phyloP scores from a whole-genome alignment of 176 grass and related monocot genomes.

The Olyra latifolia region DNA sequence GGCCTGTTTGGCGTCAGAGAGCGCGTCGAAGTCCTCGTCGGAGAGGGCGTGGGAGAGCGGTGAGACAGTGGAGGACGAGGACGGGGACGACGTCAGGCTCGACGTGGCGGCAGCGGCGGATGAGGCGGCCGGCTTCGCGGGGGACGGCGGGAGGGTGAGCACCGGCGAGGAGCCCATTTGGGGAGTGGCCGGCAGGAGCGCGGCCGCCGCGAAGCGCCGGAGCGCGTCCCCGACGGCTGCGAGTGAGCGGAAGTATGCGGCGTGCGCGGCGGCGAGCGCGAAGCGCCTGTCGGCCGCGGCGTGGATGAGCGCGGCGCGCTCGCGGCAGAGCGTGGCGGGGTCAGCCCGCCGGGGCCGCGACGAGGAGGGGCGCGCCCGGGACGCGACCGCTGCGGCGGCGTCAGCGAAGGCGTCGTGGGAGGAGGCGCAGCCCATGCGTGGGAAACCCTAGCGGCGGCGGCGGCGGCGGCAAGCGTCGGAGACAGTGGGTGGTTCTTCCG shows the following conservation, averaged over 20 bases:
- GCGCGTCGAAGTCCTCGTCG: slow-evolving; percentile 28
- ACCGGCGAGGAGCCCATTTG: slow-evolving; percentile 49
- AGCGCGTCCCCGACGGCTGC: slow-evolving; percentile 62
- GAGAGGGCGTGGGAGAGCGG: slow-evolving; percentile 82
- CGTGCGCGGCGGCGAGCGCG: slow-evolving; percentile 68
- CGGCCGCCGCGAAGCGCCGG: slow-evolving; percentile 55
- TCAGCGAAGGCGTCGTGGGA: slow-evolving; percentile 53
- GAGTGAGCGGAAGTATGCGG: slow-evolving; percentile 73
- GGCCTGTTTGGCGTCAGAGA: neutral
- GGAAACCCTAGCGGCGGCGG: slow-evolving; percentile 41
- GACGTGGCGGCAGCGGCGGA: neutral
- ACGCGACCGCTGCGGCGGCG: slow-evolving; percentile 1
- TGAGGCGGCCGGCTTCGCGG: slow-evolving; percentile 37
- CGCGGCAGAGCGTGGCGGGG: slow-evolving; percentile 56
- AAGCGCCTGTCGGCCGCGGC: slow-evolving; percentile 51
- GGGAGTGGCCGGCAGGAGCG: slow-evolving; percentile 43
- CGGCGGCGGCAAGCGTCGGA: neutral
- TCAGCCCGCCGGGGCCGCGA: slow-evolving; percentile 7
- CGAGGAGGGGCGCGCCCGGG: neutral
- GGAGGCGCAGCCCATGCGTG: slow-evolving; percentile 58
- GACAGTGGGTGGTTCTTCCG: slow-evolving; percentile 24
- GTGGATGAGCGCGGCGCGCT: slow-evolving; percentile 67
- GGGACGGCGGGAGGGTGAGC: slow-evolving; percentile 72
- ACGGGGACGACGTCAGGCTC: slow-evolving; percentile 45
- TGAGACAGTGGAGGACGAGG: slow-evolving; percentile 63